Evolutionary conservation across 1,284 basidiomycete species (phyloP).

Genomic region (Sanghuangporus weigelae): DNA sequence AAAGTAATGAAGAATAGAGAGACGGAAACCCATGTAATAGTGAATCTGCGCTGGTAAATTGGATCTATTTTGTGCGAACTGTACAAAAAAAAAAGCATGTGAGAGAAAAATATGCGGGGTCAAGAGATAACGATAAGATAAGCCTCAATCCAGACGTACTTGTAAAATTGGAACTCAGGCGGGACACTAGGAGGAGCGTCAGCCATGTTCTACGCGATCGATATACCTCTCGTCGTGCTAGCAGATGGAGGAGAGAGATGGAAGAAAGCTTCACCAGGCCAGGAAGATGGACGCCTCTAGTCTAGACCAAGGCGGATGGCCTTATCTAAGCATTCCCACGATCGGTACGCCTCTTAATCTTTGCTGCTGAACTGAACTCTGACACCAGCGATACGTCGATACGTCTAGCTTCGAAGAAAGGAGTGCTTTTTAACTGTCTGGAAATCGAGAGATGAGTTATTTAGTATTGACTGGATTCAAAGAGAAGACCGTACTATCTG

Average conservation of each 20-base stretch:
- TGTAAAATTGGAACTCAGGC: slow-evolving; percentile 53
- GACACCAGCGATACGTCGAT: neutral
- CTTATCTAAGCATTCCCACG: no score
- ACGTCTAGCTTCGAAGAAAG: neutral
- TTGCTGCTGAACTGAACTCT: no score
- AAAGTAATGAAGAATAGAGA: slow-evolving; percentile 48
- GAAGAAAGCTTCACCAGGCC: neutral
- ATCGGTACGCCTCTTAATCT: no score
- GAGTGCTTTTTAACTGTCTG: no score
- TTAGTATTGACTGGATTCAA: no score
- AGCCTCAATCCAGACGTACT: slow-evolving; percentile 40
- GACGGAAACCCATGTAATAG: slow-evolving; percentile 63
- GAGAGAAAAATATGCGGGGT: neutral
- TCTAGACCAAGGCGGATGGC: neutral
- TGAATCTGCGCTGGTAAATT: slow-evolving; percentile 72
- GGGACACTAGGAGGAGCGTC: slow-evolving; percentile 58
- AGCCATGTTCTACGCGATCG: slow-evolving; percentile 29
- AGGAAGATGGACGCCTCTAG: neutral
- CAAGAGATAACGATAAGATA: neutral
- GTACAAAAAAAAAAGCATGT: neutral
- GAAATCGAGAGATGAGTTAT: no score
- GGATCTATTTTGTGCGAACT: slow-evolving; percentile 80
- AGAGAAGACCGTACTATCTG: no score
- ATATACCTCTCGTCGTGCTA: neutral
- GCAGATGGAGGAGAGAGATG: neutral